Base-by-base conservation (phyloP, 352 stramenopile species). In the Phytopythium litorale region DNA sequence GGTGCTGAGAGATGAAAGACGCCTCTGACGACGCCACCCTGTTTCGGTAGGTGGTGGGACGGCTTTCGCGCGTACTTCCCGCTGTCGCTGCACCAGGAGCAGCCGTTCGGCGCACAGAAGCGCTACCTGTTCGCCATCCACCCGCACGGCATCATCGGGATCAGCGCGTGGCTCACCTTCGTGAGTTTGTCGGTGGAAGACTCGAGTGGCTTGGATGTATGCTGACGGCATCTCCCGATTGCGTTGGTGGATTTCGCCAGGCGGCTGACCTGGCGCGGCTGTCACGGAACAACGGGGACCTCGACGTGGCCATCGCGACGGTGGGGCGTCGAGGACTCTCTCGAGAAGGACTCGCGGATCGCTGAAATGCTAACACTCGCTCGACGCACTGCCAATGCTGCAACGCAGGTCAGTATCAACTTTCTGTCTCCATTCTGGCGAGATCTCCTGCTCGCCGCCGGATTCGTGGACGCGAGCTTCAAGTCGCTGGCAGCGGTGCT, bases 391-490 rank as follows among this genome's bases (percentile, higher is more conserved):
- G 45, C 15, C 45, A 15, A 51, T 25, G 11, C 45, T 15, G 7
- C 45, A 19, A 18, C 11, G 2, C 28, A 84, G 75, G 54, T 85
- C 13, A 71, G 70, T 23, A 25, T 81, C 46, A 83, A 85, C 65
- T 88, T 88, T 49, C 67, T 64, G 57, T 7, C 79, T 7, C 78
- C 78, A 6, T 76, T 88, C 55, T 85, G 75, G 78, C 57, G 74
- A 6, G 78, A 88, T 46, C 52, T 82, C 12, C 46, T 87, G 54
- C 66, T 87, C 25, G 69, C 69, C 7, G 40, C 76, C 21, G 78
- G 78, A n/a, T 84, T 87, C 46, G 43, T 82, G 13, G 78, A 88
- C 49, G 76, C 72, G 38, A 83, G 73, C 42, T 85, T 79, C 48
- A 49, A 54, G 58, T 84, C 75, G 30, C 56, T 84, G 9, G 56